phyloP scores from a whole-genome alignment of 1,139 yeast species.

The Blastobotrys buckinghamii region DNA sequence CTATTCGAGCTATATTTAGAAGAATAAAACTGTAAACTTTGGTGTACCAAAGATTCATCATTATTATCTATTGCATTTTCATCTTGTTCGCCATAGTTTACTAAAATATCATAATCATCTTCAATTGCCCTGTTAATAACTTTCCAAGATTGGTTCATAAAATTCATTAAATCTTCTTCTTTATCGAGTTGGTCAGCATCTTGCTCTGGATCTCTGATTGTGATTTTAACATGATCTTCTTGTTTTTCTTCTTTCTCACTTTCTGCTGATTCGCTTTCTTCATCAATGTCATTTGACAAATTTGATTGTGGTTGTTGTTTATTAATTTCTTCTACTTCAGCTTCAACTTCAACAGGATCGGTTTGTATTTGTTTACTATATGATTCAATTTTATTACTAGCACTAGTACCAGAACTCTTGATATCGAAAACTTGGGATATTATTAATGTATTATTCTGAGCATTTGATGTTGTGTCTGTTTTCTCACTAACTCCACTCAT shows the following conservation, averaged over 20 bases:
- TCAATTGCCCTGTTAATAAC: conserved; percentile 38
- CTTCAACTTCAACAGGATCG: conserved; percentile 8
- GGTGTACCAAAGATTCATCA: conserved; percentile 15
- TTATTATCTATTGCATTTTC: conserved; percentile 9
- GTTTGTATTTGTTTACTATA: conserved; percentile 29
- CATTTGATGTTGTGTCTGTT: not conserved
- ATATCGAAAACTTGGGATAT: conserved; percentile 20
- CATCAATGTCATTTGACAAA: not conserved
- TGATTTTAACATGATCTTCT: not conserved
- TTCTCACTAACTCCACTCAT: not conserved
- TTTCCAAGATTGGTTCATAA: conserved; percentile 37
- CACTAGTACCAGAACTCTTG: conserved; percentile 13
- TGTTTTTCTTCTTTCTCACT: not conserved
- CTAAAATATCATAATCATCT: conserved; percentile 35
- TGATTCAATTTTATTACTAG: conserved; percentile 17
- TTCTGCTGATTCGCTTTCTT: not conserved
- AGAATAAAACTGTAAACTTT: conserved; percentile 25
- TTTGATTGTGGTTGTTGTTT: not conserved
- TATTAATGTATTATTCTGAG: not conserved
- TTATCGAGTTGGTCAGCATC: not conserved
- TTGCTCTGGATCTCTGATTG: conserved; percentile 1
- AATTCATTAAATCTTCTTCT: conserved; percentile 20
- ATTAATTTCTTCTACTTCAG: not conserved
- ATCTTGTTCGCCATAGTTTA: conserved; percentile 27
- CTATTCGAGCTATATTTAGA: conserved; percentile 25